A percentile compares a stretch with the other conserved stretches of the same genome.
Evolutionary conservation across 176 grass and related monocot genomes (phyloP).

Genomic region (Chrysopogon serrulatus): DNA sequence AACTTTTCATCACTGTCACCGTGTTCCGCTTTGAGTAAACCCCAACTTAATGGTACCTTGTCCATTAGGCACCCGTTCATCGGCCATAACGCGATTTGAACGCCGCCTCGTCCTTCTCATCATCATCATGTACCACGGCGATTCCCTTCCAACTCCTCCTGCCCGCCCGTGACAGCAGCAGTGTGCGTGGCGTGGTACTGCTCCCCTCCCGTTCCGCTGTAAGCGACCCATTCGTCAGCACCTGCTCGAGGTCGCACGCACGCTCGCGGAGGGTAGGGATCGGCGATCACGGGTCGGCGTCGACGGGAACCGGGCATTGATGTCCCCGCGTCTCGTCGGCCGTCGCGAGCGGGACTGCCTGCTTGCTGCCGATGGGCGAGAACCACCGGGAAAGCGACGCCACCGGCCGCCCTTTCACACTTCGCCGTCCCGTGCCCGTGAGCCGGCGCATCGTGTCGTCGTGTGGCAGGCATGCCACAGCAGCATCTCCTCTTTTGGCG

Average conservation of each 20-base stretch:
- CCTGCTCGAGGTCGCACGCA: neutral
- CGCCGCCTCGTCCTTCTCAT: neutral
- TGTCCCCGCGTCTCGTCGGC: neutral
- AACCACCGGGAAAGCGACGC: neutral
- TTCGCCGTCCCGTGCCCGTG: neutral
- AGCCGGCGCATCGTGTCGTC: neutral
- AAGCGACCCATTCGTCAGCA: neutral
- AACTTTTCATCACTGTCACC: neutral
- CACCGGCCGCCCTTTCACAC: neutral
- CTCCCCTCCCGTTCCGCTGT: neutral
- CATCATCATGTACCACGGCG: neutral
- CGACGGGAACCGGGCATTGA: neutral
- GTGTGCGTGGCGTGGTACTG: neutral
- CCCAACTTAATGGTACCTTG: neutral
- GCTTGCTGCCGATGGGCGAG: neutral
- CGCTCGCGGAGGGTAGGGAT: neutral
- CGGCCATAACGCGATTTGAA: neutral
- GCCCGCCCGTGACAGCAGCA: neutral
- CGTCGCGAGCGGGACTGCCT: neutral
- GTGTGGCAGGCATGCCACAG: too few species aligned
- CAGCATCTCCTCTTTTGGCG: neutral
- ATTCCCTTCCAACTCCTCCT: neutral
- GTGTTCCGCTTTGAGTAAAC: neutral
- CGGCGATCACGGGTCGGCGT: neutral
- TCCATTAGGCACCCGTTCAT: neutral